Percentiles rank a stretch among this genome's conserved stretches.
These are phyloP conservation scores for Kuraishia borneana DNA, from an alignment of 805 yeast species.

Conservation along the genomic window DNA sequence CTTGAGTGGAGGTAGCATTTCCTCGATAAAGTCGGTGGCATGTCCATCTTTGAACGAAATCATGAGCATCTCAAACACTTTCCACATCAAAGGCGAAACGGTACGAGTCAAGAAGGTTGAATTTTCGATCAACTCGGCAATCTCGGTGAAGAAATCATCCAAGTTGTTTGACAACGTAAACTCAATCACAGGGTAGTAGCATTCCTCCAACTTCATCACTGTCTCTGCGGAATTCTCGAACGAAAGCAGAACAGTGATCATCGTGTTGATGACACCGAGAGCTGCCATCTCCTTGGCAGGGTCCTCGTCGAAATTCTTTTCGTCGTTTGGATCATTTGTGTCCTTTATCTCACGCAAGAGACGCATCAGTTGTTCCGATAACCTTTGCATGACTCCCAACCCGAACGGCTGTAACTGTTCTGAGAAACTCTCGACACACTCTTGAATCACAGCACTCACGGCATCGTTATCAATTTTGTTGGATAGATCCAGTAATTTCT, in stretches of 20 bases:
- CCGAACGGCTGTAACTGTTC: conserved; percentile 91
- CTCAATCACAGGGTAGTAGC: conserved; percentile 63
- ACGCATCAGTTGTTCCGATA: conserved; percentile 67
- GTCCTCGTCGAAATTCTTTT: conserved; percentile 23
- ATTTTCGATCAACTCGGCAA: conserved; percentile 70
- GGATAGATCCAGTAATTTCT: conserved; percentile 60
- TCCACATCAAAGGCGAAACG: conserved; percentile 70
- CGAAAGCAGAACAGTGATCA: conserved; percentile 77
- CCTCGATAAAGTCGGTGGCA: conserved; percentile 64
- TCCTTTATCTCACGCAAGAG: conserved; percentile 64
- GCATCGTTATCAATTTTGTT: conserved; percentile 81
- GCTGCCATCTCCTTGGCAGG: conserved; percentile 82
- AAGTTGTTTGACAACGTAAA: conserved; percentile 52
- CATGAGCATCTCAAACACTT: conserved; percentile 42
- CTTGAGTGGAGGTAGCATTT: conserved; percentile 60
- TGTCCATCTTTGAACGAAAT: conserved; percentile 25
- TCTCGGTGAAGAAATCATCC: conserved; percentile 76
- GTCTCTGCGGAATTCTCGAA: conserved; percentile 74
- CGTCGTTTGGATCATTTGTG: conserved; percentile 40
- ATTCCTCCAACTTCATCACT: conserved; percentile 57
- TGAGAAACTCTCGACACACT: conserved; percentile 81
- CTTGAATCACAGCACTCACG: conserved; percentile 87
- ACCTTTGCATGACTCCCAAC: conserved; percentile 42
- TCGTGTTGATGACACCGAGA: conserved; percentile 73
- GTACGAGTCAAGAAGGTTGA: conserved; percentile 52